These are phyloP conservation scores for Pogostemon cablin DNA, from an alignment of 257 asterid genomes.

Conservation along the genomic window DNA sequence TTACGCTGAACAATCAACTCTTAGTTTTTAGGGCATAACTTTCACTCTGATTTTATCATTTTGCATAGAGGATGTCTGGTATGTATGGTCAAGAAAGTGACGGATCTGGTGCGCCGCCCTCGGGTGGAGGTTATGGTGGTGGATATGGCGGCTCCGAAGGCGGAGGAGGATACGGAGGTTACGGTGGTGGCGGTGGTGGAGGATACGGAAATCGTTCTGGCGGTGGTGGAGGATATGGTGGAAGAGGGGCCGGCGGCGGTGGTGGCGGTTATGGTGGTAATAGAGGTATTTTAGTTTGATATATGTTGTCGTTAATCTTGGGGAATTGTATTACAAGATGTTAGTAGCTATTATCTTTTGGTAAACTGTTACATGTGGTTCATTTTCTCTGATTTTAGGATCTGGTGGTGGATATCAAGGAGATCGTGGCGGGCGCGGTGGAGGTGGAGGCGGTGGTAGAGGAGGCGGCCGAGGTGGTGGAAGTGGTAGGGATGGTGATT, in stretches of 20 bases:
- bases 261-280: conserved; percentile 59
- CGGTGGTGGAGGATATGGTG: conserved; percentile 45
- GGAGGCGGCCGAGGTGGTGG: conserved; percentile 84
- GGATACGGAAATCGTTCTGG: conserved; percentile 43
- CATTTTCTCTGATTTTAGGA: conserved; percentile 39
- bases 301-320: neutral
- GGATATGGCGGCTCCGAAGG: conserved; percentile 57
- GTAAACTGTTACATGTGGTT: conserved; percentile 10
- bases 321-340: neutral
- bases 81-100: conserved; percentile 76
- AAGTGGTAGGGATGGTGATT: conserved; percentile 94
- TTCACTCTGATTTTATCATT: conserved; percentile 14
- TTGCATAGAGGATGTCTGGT: conserved; percentile 42
- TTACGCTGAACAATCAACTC: conserved; percentile 15
- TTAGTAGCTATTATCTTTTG: neutral
- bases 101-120: conserved; percentile 72
- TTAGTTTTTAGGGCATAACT: conserved; percentile 6
- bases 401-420: conserved; percentile 69
- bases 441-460: conserved; percentile 54
- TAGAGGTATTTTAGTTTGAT: conserved; percentile 48
- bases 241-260: conserved; percentile 46
- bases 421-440: conserved; percentile 70
- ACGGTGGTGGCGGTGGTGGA: conserved; percentile 51
- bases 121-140: conserved; percentile 54
- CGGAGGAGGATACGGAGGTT: conserved; percentile 62